Base-by-base conservation (phyloP, 177 flowering plant genomes). In the Vitis hybrid region DNA sequence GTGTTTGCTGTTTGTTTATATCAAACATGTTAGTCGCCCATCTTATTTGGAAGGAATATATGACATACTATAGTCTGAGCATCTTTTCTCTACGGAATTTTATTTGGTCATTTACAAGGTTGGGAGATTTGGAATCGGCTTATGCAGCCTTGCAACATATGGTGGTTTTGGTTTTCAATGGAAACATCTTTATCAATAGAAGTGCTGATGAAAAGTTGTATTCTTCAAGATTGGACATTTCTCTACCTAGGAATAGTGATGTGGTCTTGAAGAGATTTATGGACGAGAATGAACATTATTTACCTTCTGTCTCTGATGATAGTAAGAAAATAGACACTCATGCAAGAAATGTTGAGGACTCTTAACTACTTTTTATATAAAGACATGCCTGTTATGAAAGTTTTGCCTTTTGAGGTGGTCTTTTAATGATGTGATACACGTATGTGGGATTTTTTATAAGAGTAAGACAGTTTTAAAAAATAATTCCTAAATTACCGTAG, bases 41-140 rank as follows among this genome's bases (percentile, higher is more conserved):
- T 81, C 85, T 78, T 61, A 85, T 95, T 46, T 88, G 94, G 97
- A 83, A 83, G 75, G 91, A 89, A 52, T 87, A 81, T 65, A 72
- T 66, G 48, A 85, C 83, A 72, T 78, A 80, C 70, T 89, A 88
- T 62, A 84, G 71, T 75, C 77, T 79, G 30, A 82, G 80, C 76
- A 77, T 90, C 59, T 19, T 80, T 50, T 74, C 80, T 62, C 79
- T 95, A 52, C 68, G 83, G 60, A 80, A 82, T 60, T 91, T 95
- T 69, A 79, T 93, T 56, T 78, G 87, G 88, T 81, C 92, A 57
- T 88, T 89, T 70, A 56, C 90, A 76, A 79, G 80, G 74, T 74
- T 94, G 80, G 74, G 82, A 64, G 98, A 93, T 77, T 66, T 91
- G 67, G 75, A 72, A 64, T 84, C 94, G 74, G 97, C 98, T 3